Conservation (phyloP, 768 basidiomycete species). For the Cystofilobasidium capitatum region DNA sequence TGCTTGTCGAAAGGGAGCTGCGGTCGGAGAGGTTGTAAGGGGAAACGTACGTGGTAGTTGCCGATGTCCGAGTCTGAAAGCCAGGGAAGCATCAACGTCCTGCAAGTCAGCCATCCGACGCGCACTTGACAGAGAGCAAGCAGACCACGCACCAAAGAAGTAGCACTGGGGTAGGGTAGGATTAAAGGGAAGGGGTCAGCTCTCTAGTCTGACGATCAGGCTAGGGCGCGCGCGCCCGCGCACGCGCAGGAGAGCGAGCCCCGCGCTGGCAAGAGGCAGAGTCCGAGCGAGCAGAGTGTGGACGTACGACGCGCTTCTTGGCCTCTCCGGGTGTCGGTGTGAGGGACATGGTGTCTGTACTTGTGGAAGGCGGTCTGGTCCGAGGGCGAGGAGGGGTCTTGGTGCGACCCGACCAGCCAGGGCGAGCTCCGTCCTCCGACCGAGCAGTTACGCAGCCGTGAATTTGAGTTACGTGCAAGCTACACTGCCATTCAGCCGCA, state of each 20-base stretch:
- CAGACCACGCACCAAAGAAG: conserved; percentile 26
- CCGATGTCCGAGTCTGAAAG: conserved; percentile 55
- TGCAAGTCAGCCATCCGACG: not conserved
- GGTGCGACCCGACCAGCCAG: too few relatives aligned
- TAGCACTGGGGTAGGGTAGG: conserved; percentile 15
- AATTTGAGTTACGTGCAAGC: too few relatives aligned
- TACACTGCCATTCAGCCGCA: too few relatives aligned
- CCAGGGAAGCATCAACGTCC: not conserved
- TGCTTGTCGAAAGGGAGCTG: too few relatives aligned
- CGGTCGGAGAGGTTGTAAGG: not conserved
- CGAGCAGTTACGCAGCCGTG: too few relatives aligned
- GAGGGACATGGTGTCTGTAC: conserved; percentile 9
- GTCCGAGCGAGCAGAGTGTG: not conserved
- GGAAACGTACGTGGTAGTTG: conserved; percentile 60
- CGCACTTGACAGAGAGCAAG: not conserved
- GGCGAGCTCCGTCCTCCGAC: too few relatives aligned
- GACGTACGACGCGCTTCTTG: conserved; percentile 25
- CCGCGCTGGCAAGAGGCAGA: not conserved
- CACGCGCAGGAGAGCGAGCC: not conserved
- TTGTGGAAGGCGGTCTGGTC: too few relatives aligned
- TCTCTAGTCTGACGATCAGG: not conserved
- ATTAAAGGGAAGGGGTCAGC: not conserved
- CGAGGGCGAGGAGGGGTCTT: too few relatives aligned
- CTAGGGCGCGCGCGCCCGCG: not conserved
- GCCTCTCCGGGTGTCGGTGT: conserved; percentile 21